These are phyloP conservation scores for Elongisporangium prolatum DNA, from an alignment of 352 stramenopile species.

Conservation along the genomic window DNA sequence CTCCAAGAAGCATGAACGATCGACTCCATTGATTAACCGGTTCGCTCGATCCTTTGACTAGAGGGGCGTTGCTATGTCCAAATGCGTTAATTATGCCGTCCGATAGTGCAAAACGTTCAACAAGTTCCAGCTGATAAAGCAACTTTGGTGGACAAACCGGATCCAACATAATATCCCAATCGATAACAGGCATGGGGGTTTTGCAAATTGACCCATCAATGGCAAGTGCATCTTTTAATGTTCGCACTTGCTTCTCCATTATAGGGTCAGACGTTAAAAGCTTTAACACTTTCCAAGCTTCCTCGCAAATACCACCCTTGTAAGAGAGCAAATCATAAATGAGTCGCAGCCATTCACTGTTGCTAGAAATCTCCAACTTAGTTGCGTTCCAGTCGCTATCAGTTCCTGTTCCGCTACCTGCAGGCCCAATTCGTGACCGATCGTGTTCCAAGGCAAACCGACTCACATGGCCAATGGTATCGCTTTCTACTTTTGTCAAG, in stretches of 20 bases:
- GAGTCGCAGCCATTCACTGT: conserved; percentile 27
- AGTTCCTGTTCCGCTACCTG: conserved; percentile 24
- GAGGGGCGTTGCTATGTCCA: conserved; percentile 62
- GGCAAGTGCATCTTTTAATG: conserved; percentile 50
- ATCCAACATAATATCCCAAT: conserved; percentile 65
- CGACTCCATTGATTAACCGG: conserved; percentile 46
- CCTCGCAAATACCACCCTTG: conserved; percentile 45
- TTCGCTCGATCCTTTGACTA: conserved; percentile 25
- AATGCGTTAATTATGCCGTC: conserved; percentile 29
- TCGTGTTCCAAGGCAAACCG: conserved; percentile 39
- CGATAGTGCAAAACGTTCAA: conserved; percentile 56
- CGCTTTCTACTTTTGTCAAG: conserved; percentile 60
- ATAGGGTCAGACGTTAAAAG: conserved; percentile 48
- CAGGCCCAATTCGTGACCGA: conserved; percentile 11
- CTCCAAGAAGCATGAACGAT: conserved; percentile 68
- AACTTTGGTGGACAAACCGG: conserved; percentile 48
- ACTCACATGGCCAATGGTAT: conserved; percentile 49
- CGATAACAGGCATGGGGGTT: conserved; percentile 20
- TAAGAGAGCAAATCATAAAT: conserved; percentile 52
- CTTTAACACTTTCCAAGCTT: conserved; percentile 76
- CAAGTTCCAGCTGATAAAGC: conserved; percentile 61
- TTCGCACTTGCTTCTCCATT: conserved; percentile 73
- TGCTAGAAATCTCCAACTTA: conserved; percentile 59
- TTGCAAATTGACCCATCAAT: conserved; percentile 69
- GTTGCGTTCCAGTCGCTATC: conserved; percentile 67